These are phyloP conservation scores for Phaeoacremonium minimum DNA, from an alignment of 2,329 filamentous ascomycete genomes.

Conservation along the genomic window DNA sequence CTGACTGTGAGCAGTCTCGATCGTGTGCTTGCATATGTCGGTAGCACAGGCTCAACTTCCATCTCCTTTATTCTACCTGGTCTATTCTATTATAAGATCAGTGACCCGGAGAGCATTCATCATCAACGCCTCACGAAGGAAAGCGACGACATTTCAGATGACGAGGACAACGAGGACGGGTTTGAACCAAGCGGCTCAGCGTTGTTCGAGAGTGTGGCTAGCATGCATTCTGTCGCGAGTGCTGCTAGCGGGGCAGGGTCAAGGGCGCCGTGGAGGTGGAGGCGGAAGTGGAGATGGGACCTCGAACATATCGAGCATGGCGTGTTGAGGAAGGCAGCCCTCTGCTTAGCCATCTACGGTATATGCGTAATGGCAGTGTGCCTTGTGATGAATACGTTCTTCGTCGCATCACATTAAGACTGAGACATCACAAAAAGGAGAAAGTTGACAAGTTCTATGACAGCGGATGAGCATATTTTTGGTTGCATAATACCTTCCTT, in stretches of 20 bases:
- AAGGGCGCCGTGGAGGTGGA: constrained; percentile 41
- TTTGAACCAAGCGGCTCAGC: constrained; percentile 23
- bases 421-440: too few species aligned
- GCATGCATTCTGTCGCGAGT: constrained; percentile 36
- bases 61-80: constrained; percentile 97
- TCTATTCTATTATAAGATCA: constrained; percentile 98
- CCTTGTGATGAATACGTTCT: constrained; percentile 79
- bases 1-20: constrained; percentile 89
- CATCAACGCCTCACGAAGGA: constrained; percentile 87
- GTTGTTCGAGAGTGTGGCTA: constrained; percentile 39
- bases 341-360: constrained; percentile 79
- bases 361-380: constrained; percentile 85
- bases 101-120: constrained; percentile 77
- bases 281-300: constrained; percentile 55
- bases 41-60: constrained; percentile 87
- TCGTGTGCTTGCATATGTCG: constrained; percentile 90
- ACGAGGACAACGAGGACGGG: constrained; percentile 46
- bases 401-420: constrained; percentile 57
- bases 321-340: constrained; percentile 65
- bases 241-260: constrained; percentile 21
- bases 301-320: constrained; percentile 60
- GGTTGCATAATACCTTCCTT: not conserved
- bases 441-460: too few species aligned
- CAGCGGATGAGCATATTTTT: constrained; percentile 1
- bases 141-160: constrained; percentile 72